These are phyloP conservation scores for Neurospora sublineolata DNA, from an alignment of 495 filamentous ascomycete species.

Conservation along the genomic window DNA sequence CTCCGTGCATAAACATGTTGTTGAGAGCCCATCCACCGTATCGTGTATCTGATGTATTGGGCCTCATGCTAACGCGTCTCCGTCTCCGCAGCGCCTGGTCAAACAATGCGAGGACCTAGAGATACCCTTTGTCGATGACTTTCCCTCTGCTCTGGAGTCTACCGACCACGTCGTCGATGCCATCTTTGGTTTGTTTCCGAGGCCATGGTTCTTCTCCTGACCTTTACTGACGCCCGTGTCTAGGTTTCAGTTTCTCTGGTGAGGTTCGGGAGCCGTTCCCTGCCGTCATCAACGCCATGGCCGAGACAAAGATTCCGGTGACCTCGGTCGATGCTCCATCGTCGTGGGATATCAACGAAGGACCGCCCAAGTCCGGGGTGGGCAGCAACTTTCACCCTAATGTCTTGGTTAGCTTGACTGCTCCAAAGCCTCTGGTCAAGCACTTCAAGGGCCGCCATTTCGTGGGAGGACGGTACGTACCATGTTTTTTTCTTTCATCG, in stretches of 20 bases:
- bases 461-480: constrained; percentile 58
- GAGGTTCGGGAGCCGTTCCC: constrained; percentile 84
- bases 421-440: constrained; percentile 85
- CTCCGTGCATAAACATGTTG: neutral
- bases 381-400: constrained; percentile 69
- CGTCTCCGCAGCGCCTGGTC: constrained; percentile 51
- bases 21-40: neutral
- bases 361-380: constrained; percentile 66
- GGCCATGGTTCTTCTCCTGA: neutral
- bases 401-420: constrained; percentile 77
- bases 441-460: constrained; percentile 81
- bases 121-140: constrained; percentile 78
- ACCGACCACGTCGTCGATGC: constrained; percentile 81
- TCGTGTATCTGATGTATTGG: neutral
- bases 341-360: constrained; percentile 82
- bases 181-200: constrained; percentile 59
- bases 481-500: neutral
- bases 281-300: constrained; percentile 63
- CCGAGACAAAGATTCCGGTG: constrained; percentile 60
- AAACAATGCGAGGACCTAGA: constrained; percentile 74
- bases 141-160: constrained; percentile 48
- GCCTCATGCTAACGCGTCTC: constrained; percentile 9
- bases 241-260: constrained; percentile 87
- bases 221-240: constrained; percentile 2
- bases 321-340: constrained; percentile 86